Evolutionary conservation across 2,329 filamentous ascomycete genomes (phyloP).

Genomic region (Cytospora paraplurivora): DNA sequence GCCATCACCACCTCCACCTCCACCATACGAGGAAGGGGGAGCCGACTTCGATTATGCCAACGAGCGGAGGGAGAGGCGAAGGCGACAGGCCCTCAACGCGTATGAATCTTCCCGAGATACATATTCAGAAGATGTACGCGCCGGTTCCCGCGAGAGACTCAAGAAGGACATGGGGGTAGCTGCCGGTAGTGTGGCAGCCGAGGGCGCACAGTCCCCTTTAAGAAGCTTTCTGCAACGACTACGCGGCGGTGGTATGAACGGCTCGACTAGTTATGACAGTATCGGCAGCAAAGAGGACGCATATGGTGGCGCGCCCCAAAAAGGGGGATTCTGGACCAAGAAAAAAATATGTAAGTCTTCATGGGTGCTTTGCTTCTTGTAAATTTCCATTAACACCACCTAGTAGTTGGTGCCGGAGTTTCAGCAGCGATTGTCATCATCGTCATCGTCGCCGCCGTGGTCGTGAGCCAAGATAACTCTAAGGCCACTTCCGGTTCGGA

Average conservation of each 20-base stretch:
- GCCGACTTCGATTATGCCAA: conserved; percentile 14
- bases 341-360: conserved; percentile 63
- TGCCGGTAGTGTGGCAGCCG: conserved; percentile 70
- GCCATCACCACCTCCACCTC: conserved; percentile 13
- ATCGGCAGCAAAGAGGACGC: conserved; percentile 54
- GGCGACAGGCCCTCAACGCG: conserved; percentile 18
- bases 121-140: conserved; percentile 22
- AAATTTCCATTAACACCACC: conserved; percentile 32
- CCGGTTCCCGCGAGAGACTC: conserved; percentile 23
- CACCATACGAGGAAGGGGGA: conserved; percentile 21
- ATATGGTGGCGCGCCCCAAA: conserved; percentile 45
- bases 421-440: conserved; percentile 62
- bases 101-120: conserved; percentile 21
- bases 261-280: conserved; percentile 49
- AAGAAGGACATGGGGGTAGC: conserved; percentile 58
- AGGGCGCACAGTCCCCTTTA: conserved; percentile 64
- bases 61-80: conserved; percentile 25
- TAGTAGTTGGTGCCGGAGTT: conserved; percentile 59
- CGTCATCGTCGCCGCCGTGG: conserved; percentile 67
- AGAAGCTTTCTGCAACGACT: conserved; percentile 38
- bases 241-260: conserved; percentile 45
- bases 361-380: background rate
- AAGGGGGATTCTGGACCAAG: conserved; percentile 48
- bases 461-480: conserved; percentile 63
- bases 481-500: background rate